phyloP scores from a whole-genome alignment of 805 yeast species.

The Candida palmyrensis region DNA sequence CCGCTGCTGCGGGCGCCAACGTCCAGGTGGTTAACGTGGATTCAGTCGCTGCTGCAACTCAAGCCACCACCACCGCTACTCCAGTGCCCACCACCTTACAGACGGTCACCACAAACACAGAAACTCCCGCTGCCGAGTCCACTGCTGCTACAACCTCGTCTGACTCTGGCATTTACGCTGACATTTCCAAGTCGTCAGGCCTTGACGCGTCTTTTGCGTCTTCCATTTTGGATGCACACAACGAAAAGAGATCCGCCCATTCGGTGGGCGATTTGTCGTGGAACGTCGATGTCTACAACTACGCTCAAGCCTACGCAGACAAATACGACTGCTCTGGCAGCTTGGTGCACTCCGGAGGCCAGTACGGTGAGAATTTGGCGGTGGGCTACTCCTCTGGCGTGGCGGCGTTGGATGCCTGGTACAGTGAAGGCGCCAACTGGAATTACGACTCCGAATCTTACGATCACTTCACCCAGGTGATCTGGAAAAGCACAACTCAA shows the following conservation, averaged over 20 bases:
- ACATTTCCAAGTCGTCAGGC: constrained; percentile 13
- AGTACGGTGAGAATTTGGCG: constrained; percentile 33
- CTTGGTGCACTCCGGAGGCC: constrained; percentile 32
- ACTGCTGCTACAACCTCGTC: constrained; percentile 5
- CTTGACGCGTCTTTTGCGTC: constrained; percentile 24
- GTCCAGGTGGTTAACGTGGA: constrained; percentile 8
- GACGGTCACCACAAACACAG: constrained; percentile 7
- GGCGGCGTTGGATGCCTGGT: constrained; percentile 31
- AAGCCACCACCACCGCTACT: constrained; percentile 8
- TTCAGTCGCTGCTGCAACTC: not conserved
- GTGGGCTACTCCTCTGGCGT: constrained; percentile 27
- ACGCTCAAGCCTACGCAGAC: constrained; percentile 30
- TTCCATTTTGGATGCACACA: constrained; percentile 28
- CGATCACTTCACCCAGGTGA: constrained; percentile 28
- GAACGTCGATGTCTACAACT: constrained; percentile 25
- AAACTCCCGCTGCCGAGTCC: constrained; percentile 2
- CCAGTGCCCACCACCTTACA: constrained; percentile 5
- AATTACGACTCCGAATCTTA: constrained; percentile 21
- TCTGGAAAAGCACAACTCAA: constrained; percentile 24
- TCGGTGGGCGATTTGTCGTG: constrained; percentile 25
- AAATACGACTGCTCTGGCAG: constrained; percentile 33
- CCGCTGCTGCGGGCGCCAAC: constrained; percentile 1
- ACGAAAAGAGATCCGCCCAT: constrained; percentile 25
- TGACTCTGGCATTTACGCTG: constrained; percentile 9
- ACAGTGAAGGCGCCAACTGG: constrained; percentile 26